phyloP scores from a whole-genome alignment of 2,329 filamentous ascomycete species.

The Cordyceps pruinosa region DNA sequence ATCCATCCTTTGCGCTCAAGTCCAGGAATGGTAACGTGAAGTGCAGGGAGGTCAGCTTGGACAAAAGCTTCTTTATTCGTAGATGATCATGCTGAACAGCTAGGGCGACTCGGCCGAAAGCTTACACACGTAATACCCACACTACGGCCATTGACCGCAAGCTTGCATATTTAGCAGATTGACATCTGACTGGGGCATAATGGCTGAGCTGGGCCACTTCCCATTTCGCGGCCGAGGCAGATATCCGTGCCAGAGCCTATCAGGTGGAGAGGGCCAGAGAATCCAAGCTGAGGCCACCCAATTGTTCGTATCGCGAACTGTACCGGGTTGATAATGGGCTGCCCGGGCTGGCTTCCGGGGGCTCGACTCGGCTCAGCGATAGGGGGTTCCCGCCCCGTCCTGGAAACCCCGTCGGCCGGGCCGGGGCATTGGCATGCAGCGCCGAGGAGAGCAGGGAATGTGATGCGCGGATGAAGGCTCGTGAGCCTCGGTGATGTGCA shows the following conservation, averaged over 20 bases:
- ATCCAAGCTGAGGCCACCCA: neutral
- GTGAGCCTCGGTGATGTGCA: conserved; percentile 8
- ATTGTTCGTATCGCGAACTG: neutral
- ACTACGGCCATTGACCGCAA: neutral
- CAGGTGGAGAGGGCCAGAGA: neutral
- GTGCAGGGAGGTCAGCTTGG: too few relatives aligned
- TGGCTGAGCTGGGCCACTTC: neutral
- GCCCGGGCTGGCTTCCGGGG: neutral
- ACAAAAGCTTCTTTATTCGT: neutral
- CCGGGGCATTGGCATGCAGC: neutral
- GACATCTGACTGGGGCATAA: neutral
- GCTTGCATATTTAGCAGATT: neutral
- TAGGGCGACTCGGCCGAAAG: neutral
- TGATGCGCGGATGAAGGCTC: neutral
- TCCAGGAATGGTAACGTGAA: neutral
- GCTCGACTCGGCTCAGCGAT: neutral
- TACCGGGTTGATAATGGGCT: neutral
- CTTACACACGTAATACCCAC: neutral
- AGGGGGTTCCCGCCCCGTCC: too few relatives aligned
- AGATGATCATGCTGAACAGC: neutral
- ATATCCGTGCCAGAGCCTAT: neutral
- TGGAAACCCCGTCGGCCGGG: conserved; percentile 2
- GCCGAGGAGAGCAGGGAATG: neutral
- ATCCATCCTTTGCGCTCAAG: too few relatives aligned
- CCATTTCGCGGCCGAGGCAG: neutral